These are phyloP conservation scores for Rhizophora mangle DNA, from an alignment of 345 rosid genomes.

Conservation along the genomic window DNA sequence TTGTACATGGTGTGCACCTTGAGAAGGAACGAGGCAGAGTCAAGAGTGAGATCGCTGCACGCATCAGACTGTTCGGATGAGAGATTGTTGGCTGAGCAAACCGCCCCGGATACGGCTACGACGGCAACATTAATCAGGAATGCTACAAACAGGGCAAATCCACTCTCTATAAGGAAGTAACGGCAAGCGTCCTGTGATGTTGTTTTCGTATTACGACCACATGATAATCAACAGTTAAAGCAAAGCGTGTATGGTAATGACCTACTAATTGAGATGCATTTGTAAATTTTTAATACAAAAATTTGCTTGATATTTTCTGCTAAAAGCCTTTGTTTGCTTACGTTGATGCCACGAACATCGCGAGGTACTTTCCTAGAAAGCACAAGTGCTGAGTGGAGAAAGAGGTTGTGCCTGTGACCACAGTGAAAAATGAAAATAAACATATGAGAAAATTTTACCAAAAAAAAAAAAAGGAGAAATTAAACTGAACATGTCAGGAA, in stretches of 20 bases:
- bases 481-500: background rate
- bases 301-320: background rate
- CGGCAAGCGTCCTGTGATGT: slow-evolving; percentile 51
- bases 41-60: slow-evolving; percentile 51
- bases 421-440: background rate
- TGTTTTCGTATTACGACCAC: too few species aligned
- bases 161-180: slow-evolving; percentile 60
- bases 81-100: slow-evolving; percentile 37
- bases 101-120: slow-evolving; percentile 52
- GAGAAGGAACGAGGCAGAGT: slow-evolving; percentile 77
- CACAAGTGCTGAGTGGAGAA: slow-evolving; percentile 45
- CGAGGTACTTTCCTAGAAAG: slow-evolving; percentile 39
- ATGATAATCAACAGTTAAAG: background rate
- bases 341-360: slow-evolving; percentile 48
- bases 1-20: slow-evolving; percentile 24
- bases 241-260: background rate
- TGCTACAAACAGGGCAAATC: slow-evolving; percentile 58
- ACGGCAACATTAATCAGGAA: slow-evolving; percentile 58
- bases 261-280: background rate
- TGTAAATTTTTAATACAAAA: too few species aligned
- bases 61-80: slow-evolving; percentile 20
- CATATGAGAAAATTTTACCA: background rate
- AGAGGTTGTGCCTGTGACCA: slow-evolving; percentile 41
- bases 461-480: background rate
- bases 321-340: slow-evolving; percentile 12